These are phyloP conservation scores for Pelargonium nanum DNA, from an alignment of 345 rosid genomes.

Conservation along the genomic window DNA sequence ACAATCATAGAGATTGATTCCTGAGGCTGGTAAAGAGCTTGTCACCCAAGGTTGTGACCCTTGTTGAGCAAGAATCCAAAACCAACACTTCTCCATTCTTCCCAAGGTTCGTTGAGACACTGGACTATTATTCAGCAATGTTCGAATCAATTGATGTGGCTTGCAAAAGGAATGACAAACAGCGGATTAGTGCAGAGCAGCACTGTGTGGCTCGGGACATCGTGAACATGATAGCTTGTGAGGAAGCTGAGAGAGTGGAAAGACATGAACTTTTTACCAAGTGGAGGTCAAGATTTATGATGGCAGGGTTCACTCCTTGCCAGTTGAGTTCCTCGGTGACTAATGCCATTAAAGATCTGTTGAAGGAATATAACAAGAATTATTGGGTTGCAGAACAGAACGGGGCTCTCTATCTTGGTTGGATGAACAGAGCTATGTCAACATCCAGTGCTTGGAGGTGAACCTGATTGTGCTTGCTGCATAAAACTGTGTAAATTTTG, in stretches of 20 bases:
- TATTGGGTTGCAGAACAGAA: constrained; percentile 40
- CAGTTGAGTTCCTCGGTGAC: constrained; percentile 30
- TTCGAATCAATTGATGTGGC: constrained; percentile 66
- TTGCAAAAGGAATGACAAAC: constrained; percentile 44
- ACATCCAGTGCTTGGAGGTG: constrained; percentile 69
- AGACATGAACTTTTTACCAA: constrained; percentile 68
- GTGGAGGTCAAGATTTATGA: constrained; percentile 53
- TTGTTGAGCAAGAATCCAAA: constrained; percentile 76
- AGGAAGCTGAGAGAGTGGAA: constrained; percentile 68
- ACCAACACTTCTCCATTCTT: constrained; percentile 71
- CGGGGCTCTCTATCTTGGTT: constrained; percentile 51
- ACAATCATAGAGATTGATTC: constrained; percentile 72
- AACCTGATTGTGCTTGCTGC: background rate
- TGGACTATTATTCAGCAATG: constrained; percentile 72
- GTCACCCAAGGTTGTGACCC: constrained; percentile 61
- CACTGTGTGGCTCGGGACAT: constrained; percentile 83
- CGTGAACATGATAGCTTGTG: constrained; percentile 82
- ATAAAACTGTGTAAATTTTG: background rate
- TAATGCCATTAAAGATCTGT: constrained; percentile 27
- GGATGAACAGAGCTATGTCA: constrained; percentile 63
- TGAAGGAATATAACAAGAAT: constrained; percentile 37
- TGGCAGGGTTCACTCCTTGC: constrained; percentile 58
- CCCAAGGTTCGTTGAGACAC: constrained; percentile 47
- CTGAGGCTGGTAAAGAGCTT: constrained; percentile 75
- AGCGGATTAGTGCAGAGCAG: constrained; percentile 69